Evolutionary conservation across 2,329 filamentous ascomycete species (phyloP).

Genomic region (Blumeria hordei): DNA sequence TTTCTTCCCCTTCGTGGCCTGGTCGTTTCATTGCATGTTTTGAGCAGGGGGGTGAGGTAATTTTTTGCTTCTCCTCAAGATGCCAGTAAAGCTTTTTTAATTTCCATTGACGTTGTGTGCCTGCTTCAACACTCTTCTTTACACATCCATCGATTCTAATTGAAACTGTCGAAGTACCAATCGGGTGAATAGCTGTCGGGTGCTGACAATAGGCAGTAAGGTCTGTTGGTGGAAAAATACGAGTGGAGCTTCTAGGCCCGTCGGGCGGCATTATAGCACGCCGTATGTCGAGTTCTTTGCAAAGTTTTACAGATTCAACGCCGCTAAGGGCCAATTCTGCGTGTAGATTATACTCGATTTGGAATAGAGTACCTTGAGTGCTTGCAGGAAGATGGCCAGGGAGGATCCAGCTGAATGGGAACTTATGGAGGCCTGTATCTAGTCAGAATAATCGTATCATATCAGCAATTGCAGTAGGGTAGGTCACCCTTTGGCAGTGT

Average conservation of each 20-base stretch:
- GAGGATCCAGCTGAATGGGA: constrained; percentile 75
- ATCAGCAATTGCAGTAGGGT: constrained; percentile 5
- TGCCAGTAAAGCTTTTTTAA: constrained; percentile 82
- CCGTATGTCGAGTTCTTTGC: constrained; percentile 46
- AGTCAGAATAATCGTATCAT: constrained; percentile 4
- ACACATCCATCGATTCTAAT: constrained; percentile 75
- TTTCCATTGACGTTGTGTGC: constrained; percentile 60
- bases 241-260: constrained; percentile 65
- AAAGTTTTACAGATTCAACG: constrained; percentile 38
- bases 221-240: constrained; percentile 90
- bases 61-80: constrained; percentile 68
- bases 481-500: constrained; percentile 23
- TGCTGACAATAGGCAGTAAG: constrained; percentile 69
- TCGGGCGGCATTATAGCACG: constrained; percentile 54
- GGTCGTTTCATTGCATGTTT: constrained; percentile 42
- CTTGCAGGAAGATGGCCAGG: constrained; percentile 68
- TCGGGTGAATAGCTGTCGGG: constrained; percentile 63
- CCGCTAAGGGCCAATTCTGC: constrained; percentile 38
- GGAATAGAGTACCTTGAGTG: constrained; percentile 47
- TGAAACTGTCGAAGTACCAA: constrained; percentile 54
- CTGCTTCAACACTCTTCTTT: constrained; percentile 38
- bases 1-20: constrained; percentile 20
- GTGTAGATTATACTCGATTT: constrained; percentile 56
- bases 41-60: constrained; percentile 53
- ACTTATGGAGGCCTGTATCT: constrained; percentile 38